Evolutionary conservation across 202 grass and related monocot genomes (phyloP), one percentile per base, ranked within the genome.

Genomic region (Digitaria exilis): DNA sequence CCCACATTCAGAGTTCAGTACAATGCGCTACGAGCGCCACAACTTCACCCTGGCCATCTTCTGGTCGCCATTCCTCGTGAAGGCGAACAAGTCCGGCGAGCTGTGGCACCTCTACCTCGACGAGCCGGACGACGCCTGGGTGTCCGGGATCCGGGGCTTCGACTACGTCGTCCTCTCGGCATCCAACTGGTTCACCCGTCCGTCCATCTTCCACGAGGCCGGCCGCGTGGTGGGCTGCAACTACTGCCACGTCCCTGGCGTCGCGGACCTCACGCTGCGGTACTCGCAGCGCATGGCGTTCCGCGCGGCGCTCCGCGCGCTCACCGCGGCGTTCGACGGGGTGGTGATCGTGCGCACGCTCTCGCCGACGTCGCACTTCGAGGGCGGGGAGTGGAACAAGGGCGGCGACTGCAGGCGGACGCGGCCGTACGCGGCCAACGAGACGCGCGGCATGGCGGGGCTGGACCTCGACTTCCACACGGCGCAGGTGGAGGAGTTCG

Each of bases 341-440:
- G 77, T 55, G 50, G 32, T 73, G 13, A 69, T 90, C 66, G 35
- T 87, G 39, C 71, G 80, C 19, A 92, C 90, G 43, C 67, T 92
- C 37, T 75, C 87, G 28, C 87, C 84, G 44, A 90, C 84, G 26
- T 82, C 90, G 48, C 87, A 92, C 62, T 92, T 90, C 59, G 87
- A 92, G 84, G 85, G 85, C 24, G 90, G 90, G 18, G 84, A 63
- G 59, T 92, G 84, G 90, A 32, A 92, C 87, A 92, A 56, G 52
- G 87, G 84, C 12, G 87, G 87, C 6, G 65, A 89, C 68, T 89
- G 90, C 73, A 39, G 66, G n/a, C 62, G 84, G 12, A 84, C 49
- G 64, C 24, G 41, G 46, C 87, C 84, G 11, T 77, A 59, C 56
- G 29, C 50, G 4, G 52, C 19, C 25, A 81, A 77, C 79, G 80